Percentiles rank a stretch among this genome's conserved stretches.
These are phyloP conservation scores for Bruguiera parviflora DNA, from an alignment of 345 rosid species.

Conservation along the genomic window DNA sequence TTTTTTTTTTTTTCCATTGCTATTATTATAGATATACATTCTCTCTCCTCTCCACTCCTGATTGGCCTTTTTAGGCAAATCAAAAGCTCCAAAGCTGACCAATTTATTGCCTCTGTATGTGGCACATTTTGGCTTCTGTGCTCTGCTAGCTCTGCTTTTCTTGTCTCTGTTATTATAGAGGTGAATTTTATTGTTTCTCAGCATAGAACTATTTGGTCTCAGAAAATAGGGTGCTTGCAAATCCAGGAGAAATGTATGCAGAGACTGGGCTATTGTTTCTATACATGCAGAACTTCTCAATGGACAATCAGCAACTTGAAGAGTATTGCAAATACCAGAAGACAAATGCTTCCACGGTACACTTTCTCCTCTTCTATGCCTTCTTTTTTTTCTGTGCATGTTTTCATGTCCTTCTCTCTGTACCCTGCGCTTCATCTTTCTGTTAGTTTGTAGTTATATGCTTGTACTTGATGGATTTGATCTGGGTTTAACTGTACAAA, in stretches of 20 bases:
- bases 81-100: not conserved
- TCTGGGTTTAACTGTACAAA: constrained; percentile 9
- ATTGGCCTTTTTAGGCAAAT: not conserved
- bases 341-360: constrained; percentile 60
- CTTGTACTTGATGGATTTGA: constrained; percentile 16
- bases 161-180: constrained; percentile 1
- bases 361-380: constrained; percentile 13
- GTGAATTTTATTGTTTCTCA: not conserved
- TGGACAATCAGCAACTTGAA: constrained; percentile 68
- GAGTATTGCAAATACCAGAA: constrained; percentile 64
- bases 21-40: no score
- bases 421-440: not conserved
- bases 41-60: not conserved
- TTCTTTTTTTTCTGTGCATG: not conserved
- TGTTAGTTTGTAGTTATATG: constrained; percentile 14
- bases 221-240: not conserved
- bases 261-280: constrained; percentile 65
- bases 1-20: not conserved
- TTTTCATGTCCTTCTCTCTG: not conserved
- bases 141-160: constrained; percentile 2
- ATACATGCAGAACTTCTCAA: constrained; percentile 58
- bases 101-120: not conserved
- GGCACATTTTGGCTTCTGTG: constrained; percentile 7
- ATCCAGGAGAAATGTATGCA: constrained; percentile 64
- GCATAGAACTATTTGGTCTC: not conserved